phyloP scores from a whole-genome alignment of 2,329 filamentous ascomycete genomes.

The Aspergillus sp. region DNA sequence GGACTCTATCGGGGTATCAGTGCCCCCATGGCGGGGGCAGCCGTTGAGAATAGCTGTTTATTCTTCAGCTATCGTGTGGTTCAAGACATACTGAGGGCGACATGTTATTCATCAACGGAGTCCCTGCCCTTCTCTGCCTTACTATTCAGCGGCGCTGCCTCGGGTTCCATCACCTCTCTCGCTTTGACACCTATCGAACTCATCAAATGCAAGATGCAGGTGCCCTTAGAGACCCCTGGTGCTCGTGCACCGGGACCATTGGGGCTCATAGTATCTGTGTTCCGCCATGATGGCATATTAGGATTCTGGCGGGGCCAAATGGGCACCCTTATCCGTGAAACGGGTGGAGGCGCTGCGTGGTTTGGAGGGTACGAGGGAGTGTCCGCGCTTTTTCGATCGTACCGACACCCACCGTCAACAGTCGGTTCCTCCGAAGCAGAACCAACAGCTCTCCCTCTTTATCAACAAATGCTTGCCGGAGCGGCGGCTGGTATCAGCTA shows the following conservation, averaged over 20 bases:
- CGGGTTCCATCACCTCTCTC: conserved; percentile 85
- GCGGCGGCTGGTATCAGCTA: conserved; percentile 89
- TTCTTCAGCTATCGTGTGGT: conserved; percentile 84
- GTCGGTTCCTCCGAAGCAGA: conserved; percentile 17
- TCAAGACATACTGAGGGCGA: conserved; percentile 63
- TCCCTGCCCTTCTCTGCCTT: conserved; percentile 73
- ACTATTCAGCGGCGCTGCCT: conserved; percentile 77
- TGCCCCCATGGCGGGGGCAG: conserved; percentile 85
- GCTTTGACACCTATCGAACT: conserved; percentile 94
- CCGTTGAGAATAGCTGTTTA: conserved; percentile 85
- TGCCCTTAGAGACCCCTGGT: conserved; percentile 51
- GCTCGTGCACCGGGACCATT: conserved; percentile 60
- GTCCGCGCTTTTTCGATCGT: conserved; percentile 66
- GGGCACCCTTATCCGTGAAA: conserved; percentile 90
- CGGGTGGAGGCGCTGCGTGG: conserved; percentile 91
- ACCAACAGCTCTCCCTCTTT: conserved; percentile 65
- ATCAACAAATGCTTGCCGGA: conserved; percentile 84
- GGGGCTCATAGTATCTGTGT: conserved; percentile 74
- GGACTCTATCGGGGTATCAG: conserved; percentile 91
- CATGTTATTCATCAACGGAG: conserved; percentile 55
- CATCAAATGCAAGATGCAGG: conserved; percentile 98
- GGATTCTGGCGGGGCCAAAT: conserved; percentile 97
- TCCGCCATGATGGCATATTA: conserved; percentile 73
- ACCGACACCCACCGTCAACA: conserved; percentile 35
- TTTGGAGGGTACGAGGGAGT: conserved; percentile 88